Percentiles rank a stretch among this genome's conserved stretches.
These are phyloP conservation scores for Scheffersomyces illinoinensis DNA, from an alignment of 1,139 yeast species.

Conservation along the genomic window DNA sequence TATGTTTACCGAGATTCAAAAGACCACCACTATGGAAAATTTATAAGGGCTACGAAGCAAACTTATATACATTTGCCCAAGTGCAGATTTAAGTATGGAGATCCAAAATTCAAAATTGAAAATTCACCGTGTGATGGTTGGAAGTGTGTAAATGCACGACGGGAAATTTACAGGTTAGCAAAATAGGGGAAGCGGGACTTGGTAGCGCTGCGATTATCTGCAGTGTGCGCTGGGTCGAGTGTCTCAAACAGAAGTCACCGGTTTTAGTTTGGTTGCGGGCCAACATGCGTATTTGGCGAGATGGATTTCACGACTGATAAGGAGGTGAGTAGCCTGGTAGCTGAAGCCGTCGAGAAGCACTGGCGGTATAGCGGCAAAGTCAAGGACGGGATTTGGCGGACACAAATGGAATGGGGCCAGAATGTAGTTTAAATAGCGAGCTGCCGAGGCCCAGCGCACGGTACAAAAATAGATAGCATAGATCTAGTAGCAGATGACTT, in stretches of 20 bases:
- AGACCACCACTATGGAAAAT: background rate
- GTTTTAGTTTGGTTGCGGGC: background rate
- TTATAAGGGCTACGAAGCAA: background rate
- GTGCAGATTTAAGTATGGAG: background rate
- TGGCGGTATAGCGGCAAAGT: no score
- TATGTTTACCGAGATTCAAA: background rate
- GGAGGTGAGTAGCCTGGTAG: no score
- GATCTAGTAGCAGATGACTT: no score
- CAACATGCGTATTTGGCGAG: no score
- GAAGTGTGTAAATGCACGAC: background rate
- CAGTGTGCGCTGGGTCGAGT: background rate
- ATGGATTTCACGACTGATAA: no score
- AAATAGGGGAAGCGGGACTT: background rate
- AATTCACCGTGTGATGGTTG: background rate
- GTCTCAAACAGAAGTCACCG: background rate
- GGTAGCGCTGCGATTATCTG: background rate
- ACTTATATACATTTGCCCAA: background rate
- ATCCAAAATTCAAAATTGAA: background rate
- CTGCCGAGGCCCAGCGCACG: no score
- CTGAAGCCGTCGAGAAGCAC: no score
- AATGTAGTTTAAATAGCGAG: no score
- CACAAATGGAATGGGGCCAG: no score
- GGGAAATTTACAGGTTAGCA: background rate
- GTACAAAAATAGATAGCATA: no score
- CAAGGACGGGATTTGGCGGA: no score